A percentile compares a stretch with the other conserved stretches of the same genome.
Evolutionary conservation across 2,329 filamentous ascomycete species (phyloP).

Genomic region (Colletotrichum ledebouriae): DNA sequence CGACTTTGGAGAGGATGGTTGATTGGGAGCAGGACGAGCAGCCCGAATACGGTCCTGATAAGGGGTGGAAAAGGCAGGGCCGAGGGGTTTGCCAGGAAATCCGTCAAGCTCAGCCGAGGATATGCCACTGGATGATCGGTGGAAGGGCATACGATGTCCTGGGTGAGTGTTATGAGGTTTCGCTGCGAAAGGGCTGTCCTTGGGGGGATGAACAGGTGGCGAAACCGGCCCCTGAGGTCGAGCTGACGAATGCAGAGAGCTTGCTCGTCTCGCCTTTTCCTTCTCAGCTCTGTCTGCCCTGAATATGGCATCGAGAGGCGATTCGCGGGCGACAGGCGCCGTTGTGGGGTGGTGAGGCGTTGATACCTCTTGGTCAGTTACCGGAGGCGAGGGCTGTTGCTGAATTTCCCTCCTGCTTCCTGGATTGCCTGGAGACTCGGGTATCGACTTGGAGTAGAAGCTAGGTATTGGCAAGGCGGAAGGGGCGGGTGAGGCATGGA

Average conservation of each 20-base stretch:
- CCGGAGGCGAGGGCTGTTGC: conserved; percentile 65
- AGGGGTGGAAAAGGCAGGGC: conserved; percentile 77
- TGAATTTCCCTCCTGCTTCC: conserved; percentile 50
- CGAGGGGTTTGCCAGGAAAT: conserved; percentile 67
- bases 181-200: conserved; percentile 45
- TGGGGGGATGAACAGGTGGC: conserved; percentile 60
- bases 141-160: conserved; percentile 33
- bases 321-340: conserved; percentile 64
- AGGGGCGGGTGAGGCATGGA: conserved; percentile 93
- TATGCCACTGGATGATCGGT: conserved; percentile 58
- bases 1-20: conserved; percentile 27
- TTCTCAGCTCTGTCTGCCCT: conserved; percentile 86
- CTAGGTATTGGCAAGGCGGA: conserved; percentile 91
- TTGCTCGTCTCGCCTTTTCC: conserved; percentile 69
- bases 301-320: conserved; percentile 92
- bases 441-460: conserved; percentile 82
- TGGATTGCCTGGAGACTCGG: conserved; percentile 67
- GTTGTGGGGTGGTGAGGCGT: conserved; percentile 56
- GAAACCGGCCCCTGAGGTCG: conserved; percentile 61
- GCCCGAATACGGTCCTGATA: conserved; percentile 73
- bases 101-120: conserved; percentile 79
- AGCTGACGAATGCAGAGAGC: conserved; percentile 60
- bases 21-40: conserved; percentile 55
- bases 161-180: conserved; percentile 37
- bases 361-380: conserved; percentile 64